These are phyloP conservation scores for Fusarium aywerte DNA, from an alignment of 2,329 filamentous ascomycete genomes.

Conservation along the genomic window DNA sequence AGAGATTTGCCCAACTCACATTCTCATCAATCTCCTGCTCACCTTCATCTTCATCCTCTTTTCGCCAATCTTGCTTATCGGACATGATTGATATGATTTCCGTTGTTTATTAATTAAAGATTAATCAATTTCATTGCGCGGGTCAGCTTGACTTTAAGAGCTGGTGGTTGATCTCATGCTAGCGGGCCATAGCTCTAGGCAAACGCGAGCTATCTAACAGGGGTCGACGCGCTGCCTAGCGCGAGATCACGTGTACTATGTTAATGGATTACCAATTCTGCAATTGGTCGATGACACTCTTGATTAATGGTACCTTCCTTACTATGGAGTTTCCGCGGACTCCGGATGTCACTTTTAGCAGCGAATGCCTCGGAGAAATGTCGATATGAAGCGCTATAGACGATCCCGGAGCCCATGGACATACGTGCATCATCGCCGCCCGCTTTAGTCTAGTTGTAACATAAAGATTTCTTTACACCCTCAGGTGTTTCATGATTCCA, in stretches of 20 bases:
- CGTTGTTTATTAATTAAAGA: slow-evolving; percentile 15
- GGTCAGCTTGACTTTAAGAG: slow-evolving; percentile 41
- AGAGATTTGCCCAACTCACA: slow-evolving; percentile 53
- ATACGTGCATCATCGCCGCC: slow-evolving; percentile 46
- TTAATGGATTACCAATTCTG: slow-evolving; percentile 33
- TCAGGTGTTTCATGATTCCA: slow-evolving; percentile 36
- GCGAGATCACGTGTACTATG: slow-evolving; percentile 48
- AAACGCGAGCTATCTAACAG: slow-evolving; percentile 47
- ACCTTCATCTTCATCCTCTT: slow-evolving; percentile 73
- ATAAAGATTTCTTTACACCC: slow-evolving; percentile 35
- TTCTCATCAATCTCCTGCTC: slow-evolving; percentile 69
- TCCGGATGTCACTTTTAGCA: slow-evolving; percentile 18
- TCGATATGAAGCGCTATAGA: slow-evolving; percentile 39
- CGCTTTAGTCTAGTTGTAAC: slow-evolving; percentile 29
- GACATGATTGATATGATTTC: slow-evolving; percentile 46
- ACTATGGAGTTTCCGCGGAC: neutral
- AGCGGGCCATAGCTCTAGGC: slow-evolving; percentile 46
- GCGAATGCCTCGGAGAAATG: slow-evolving; percentile 11
- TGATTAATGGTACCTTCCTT: slow-evolving; percentile 31
- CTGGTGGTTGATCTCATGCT: slow-evolving; percentile 37
- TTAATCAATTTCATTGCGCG: slow-evolving; percentile 26
- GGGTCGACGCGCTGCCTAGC: slow-evolving; percentile 39
- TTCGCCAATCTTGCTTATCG: slow-evolving; percentile 58
- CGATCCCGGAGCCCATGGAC: slow-evolving; percentile 42
- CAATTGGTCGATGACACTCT: slow-evolving; percentile 42